These are phyloP conservation scores for Adenanthera pavonina DNA, from an alignment of 306 rosid genomes.

Conservation along the genomic window DNA sequence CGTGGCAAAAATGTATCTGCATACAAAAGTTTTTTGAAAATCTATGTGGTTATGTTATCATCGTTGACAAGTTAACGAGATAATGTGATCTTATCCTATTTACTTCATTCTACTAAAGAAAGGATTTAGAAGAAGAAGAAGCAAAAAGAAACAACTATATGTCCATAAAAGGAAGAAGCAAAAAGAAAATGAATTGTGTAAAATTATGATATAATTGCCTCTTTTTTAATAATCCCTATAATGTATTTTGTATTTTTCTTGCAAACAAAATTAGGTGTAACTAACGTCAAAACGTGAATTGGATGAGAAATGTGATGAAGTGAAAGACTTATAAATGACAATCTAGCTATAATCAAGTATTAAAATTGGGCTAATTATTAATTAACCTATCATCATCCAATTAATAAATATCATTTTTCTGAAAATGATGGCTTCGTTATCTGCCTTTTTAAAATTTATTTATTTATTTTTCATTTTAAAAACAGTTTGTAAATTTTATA, in stretches of 20 bases:
- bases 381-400: not conserved
- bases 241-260: not conserved
- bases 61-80: constrained; percentile 4
- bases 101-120: not conserved
- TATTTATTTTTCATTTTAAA: not conserved
- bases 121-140: not conserved
- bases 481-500: no score
- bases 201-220: not conserved
- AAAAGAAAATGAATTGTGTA: not conserved
- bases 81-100: not conserved
- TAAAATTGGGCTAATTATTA: not conserved
- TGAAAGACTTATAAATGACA: not conserved
- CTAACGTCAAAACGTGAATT: not conserved
- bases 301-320: not conserved
- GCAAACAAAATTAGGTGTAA: not conserved
- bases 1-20: constrained; percentile 34
- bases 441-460: no score
- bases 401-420: not conserved
- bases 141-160: not conserved
- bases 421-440: not conserved
- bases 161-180: not conserved
- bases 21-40: not conserved
- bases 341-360: not conserved
- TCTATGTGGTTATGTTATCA: not conserved
- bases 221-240: not conserved